Evolutionary conservation across 768 basidiomycete genomes (phyloP).

Genomic region (Solioccasus polychromus): DNA sequence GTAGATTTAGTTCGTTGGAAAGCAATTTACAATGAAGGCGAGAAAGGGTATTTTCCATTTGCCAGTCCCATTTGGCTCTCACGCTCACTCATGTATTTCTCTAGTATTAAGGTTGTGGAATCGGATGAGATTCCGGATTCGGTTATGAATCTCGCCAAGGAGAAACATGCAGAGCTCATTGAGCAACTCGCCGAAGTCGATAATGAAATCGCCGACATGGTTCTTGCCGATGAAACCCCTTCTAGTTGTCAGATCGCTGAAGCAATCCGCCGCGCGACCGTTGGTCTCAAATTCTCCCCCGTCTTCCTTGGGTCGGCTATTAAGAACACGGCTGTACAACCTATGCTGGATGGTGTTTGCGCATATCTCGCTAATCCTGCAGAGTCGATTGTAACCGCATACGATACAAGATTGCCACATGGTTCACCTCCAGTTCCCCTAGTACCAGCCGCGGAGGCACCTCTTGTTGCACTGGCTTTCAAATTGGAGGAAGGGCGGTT

Average conservation of each 20-base stretch:
- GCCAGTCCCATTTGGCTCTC: neutral
- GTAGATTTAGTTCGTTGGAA: slow-evolving; percentile 95
- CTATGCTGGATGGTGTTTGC: slow-evolving; percentile 91
- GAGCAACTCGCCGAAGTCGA: slow-evolving; percentile 97
- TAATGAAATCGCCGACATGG: slow-evolving; percentile 88
- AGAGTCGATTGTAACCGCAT: slow-evolving; percentile 74
- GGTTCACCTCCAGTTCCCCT: slow-evolving; percentile 71
- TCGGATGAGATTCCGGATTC: slow-evolving; percentile 84
- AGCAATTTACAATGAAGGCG: slow-evolving; percentile 89
- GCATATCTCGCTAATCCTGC: slow-evolving; percentile 90
- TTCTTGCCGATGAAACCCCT: slow-evolving; percentile 81
- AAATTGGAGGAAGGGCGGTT: slow-evolving; percentile 97
- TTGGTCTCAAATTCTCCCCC: slow-evolving; percentile 87
- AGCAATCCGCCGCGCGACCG: slow-evolving; percentile 88
- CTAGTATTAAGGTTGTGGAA: slow-evolving; percentile 72
- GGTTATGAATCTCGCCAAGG: slow-evolving; percentile 68
- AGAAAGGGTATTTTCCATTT: slow-evolving; percentile 73
- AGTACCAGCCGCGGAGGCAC: slow-evolving; percentile 78
- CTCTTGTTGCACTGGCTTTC: slow-evolving; percentile 93
- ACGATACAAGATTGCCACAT: slow-evolving; percentile 71
- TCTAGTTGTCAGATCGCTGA: slow-evolving; percentile 67
- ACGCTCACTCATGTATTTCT: neutral
- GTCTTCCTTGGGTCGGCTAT: slow-evolving; percentile 97
- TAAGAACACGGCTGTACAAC: slow-evolving; percentile 95
- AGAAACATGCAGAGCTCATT: slow-evolving; percentile 87